These are phyloP conservation scores for Pleurotus cornucopiae DNA, from an alignment of 768 basidiomycete species.

Conservation along the genomic window DNA sequence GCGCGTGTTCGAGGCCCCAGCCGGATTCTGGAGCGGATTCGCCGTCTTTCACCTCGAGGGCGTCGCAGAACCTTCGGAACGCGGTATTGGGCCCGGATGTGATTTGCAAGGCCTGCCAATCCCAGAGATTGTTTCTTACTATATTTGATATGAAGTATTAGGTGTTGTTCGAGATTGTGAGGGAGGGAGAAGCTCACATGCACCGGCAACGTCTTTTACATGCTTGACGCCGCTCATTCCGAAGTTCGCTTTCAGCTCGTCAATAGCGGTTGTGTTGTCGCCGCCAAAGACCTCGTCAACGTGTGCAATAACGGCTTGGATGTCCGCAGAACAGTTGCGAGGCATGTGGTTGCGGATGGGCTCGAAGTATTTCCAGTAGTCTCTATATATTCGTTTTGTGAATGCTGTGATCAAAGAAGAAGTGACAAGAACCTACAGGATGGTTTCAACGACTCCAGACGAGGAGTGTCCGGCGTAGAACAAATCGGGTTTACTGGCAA, in stretches of 20 bases:
- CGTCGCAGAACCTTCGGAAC: slow-evolving; percentile 64
- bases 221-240: slow-evolving; percentile 55
- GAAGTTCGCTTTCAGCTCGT: slow-evolving; percentile 53
- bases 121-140: slow-evolving; percentile 59
- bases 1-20: slow-evolving; percentile 61
- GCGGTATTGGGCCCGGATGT: slow-evolving; percentile 35
- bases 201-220: slow-evolving; percentile 61
- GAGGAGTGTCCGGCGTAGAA: slow-evolving; percentile 64
- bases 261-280: slow-evolving; percentile 41
- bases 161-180: slow-evolving; percentile 19
- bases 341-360: slow-evolving; percentile 48
- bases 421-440: slow-evolving; percentile 31
- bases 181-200: slow-evolving; percentile 30
- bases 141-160: slow-evolving; percentile 17
- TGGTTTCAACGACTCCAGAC: slow-evolving; percentile 62
- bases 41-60: slow-evolving; percentile 59
- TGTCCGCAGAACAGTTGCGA: slow-evolving; percentile 74
- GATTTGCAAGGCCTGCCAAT: slow-evolving; percentile 67
- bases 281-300: slow-evolving; percentile 53
- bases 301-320: slow-evolving; percentile 57
- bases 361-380: slow-evolving; percentile 73
- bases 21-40: slow-evolving; percentile 43
- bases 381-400: slow-evolving; percentile 20
- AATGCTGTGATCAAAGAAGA: background rate
- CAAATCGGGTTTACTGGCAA: slow-evolving; percentile 47